These are phyloP conservation scores for Xylaria sp. DNA, from an alignment of 2,329 filamentous ascomycete species.

Conservation along the genomic window DNA sequence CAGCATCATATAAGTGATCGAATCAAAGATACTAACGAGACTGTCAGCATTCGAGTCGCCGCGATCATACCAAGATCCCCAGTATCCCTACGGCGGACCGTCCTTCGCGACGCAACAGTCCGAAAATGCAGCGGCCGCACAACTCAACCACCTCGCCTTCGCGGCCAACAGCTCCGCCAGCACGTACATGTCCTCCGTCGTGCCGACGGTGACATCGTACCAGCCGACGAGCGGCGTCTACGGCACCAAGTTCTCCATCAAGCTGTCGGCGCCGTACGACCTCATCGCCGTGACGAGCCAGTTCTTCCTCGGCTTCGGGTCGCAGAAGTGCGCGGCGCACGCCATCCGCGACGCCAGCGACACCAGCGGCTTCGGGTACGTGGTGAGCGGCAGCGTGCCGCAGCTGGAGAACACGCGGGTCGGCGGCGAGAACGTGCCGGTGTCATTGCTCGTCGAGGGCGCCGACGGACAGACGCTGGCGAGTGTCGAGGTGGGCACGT, in stretches of 20 bases:
- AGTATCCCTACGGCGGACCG: constrained; percentile 48
- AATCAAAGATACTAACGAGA: no score
- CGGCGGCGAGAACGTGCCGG: constrained; percentile 46
- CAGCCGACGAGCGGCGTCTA: constrained; percentile 62
- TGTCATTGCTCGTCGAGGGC: constrained; percentile 50
- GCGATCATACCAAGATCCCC: constrained; percentile 54
- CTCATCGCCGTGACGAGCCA: constrained; percentile 54
- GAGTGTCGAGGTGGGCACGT: constrained; percentile 41
- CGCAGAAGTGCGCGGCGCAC: constrained; percentile 63
- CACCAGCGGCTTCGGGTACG: constrained; percentile 61
- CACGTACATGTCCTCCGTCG: constrained; percentile 59
- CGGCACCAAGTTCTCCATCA: constrained; percentile 67
- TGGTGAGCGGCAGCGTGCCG: constrained; percentile 67
- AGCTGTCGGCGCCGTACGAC: constrained; percentile 71
- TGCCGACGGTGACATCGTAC: constrained; percentile 62
- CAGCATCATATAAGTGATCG: background rate
- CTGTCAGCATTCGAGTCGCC: constrained; percentile 52
- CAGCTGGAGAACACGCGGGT: constrained; percentile 45
- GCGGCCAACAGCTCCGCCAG: constrained; percentile 58
- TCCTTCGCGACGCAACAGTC: constrained; percentile 43
- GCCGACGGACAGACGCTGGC: constrained; percentile 49
- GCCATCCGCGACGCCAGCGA: constrained; percentile 58
- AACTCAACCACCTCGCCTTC: constrained; percentile 53
- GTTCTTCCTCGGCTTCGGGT: constrained; percentile 71
- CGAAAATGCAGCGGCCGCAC: constrained; percentile 45